These are phyloP conservation scores for Sodiomyces alkalinus DNA, from an alignment of 2,329 filamentous ascomycete species.

Conservation along the genomic window DNA sequence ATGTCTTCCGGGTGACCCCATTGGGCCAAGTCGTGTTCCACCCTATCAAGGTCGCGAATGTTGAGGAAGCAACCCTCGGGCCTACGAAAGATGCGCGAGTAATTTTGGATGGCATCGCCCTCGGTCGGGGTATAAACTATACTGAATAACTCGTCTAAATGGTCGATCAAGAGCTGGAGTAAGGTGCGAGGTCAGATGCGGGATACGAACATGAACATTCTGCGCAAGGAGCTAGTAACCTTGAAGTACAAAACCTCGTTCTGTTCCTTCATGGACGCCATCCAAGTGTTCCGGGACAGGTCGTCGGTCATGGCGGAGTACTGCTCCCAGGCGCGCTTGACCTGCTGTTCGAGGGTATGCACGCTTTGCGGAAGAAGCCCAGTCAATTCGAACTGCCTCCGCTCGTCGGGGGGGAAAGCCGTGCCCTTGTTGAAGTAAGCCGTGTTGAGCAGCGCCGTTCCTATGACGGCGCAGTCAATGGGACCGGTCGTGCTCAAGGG, in stretches of 20 bases:
- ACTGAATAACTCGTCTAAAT: constrained; percentile 77
- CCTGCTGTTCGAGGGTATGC: constrained; percentile 64
- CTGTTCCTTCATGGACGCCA: constrained; percentile 73
- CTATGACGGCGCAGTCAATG: constrained; percentile 20
- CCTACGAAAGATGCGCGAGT: constrained; percentile 59
- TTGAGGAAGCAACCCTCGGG: constrained; percentile 74
- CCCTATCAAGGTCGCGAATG: constrained; percentile 49
- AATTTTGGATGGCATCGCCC: constrained; percentile 76
- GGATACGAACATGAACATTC: background rate
- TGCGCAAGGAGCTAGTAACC: constrained; percentile 23
- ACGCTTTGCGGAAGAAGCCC: constrained; percentile 59
- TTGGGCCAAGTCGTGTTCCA: constrained; percentile 50
- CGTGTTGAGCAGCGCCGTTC: constrained; percentile 18
- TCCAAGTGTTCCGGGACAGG: constrained; percentile 74
- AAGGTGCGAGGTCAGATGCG: constrained; percentile 1
- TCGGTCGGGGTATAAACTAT: constrained; percentile 89
- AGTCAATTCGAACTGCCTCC: constrained; percentile 51
- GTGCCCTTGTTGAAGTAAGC: constrained; percentile 63
- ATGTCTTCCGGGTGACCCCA: constrained; percentile 61
- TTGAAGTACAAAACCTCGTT: constrained; percentile 72
- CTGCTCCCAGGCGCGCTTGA: constrained; percentile 64
- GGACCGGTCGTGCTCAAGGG: constrained; percentile 20
- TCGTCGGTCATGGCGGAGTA: constrained; percentile 48
- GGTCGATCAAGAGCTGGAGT: constrained; percentile 55
- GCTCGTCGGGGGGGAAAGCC: constrained; percentile 56